Base-by-base conservation (phyloP, 805 yeast genomes). In the Candida hungchunana region DNA sequence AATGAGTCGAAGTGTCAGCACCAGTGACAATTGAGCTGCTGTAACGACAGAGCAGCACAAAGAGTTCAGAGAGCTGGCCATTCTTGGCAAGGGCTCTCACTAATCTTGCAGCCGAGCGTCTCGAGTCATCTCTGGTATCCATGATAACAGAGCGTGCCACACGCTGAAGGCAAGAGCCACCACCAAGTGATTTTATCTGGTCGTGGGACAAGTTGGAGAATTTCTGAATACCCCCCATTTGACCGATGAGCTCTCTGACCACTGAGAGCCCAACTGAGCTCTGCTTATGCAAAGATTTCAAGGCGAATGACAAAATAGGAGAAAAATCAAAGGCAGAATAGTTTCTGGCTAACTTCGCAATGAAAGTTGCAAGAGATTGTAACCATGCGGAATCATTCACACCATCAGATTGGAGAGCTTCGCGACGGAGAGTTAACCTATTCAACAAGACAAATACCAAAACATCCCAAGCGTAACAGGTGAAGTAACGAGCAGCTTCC, bases 371-470 rank as follows among this genome's bases (percentile, higher is more conserved):
- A 21, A 90, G 64, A 16, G 95, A 82, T 48, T 82, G 93, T 22
- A 88, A 70, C 97, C 97, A 90, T 47, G 74, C 79, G 18, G 82
- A 67, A 39, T 84, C 89, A 48, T 78, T 77, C 37, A 90, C 62
- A 7, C 97, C 97, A 60, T 88, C 89, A 2, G 59, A 66, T 57
- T 86, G 95, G 21, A 79, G 64, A 16, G 79, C 70, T 1, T 73
- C 60, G 56, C 95, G 68, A n/a, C 79, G 81, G 0, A 77, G 58
- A 1, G 89, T 76, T 16, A 90, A 64, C 46, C 93, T 74, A 51
- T 76, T 71, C 51, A 89, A 63, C 4, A 89, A 59, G 1, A 82
- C 87, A 50, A 76, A 78, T 5, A 89, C 80, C 20, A 90, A 59
- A 3, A 78, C 83, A 56, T 90, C 97, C 88, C 95, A 87, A 0